Evolutionary conservation across 2,329 filamentous ascomycete species (phyloP), one percentile per base, ranked within the genome.

Genomic region (Xylariaceae sp.): DNA sequence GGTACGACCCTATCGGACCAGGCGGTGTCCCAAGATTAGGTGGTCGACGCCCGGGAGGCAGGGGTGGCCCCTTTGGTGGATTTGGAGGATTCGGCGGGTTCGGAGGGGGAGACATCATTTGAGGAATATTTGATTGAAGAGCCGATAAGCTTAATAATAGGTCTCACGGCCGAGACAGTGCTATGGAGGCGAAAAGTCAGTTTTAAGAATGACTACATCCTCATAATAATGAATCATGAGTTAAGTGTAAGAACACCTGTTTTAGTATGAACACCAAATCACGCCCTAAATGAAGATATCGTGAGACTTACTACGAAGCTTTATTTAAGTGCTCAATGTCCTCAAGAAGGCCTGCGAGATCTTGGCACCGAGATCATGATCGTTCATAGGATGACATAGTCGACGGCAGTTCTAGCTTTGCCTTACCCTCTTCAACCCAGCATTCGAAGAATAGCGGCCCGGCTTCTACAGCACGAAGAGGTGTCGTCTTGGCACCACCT

Each of bases 1-100:
- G 94, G 60, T 97, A 90, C 74, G 94, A 97, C 74, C 92, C 92
- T 2, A 73, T 91, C 27, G 88, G 88, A 0, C 90, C 89, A 0
- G 86, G 87, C 0, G 76, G 73, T 1, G 64, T 70, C 1, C 77
- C 77, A 3, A 67, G 77, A 45, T 74, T 77, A 48, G 74, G 75
- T 4, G 77, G 78, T 6, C 66, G 72, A 1, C 59, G 71, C 1
- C 72, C 71, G 5, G 70, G 70, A 4, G 62, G 71, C 39, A 67
- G 73, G 29, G 67, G 68, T 48, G 63, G 72, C 43, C 67, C 73
- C 4, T 74, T 73, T 60, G 75, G 74, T 30, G 68, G 62, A 29
- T 68, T 67, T 12, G 69, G 72, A 7, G 68, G 71, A 0, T 71
- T 71, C 46, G 62, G 60, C 9, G 63, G 62, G 1, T 66, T 64